These are phyloP conservation scores for Melaleuca quinquenervia DNA, from an alignment of 345 rosid genomes.

Conservation along the genomic window DNA sequence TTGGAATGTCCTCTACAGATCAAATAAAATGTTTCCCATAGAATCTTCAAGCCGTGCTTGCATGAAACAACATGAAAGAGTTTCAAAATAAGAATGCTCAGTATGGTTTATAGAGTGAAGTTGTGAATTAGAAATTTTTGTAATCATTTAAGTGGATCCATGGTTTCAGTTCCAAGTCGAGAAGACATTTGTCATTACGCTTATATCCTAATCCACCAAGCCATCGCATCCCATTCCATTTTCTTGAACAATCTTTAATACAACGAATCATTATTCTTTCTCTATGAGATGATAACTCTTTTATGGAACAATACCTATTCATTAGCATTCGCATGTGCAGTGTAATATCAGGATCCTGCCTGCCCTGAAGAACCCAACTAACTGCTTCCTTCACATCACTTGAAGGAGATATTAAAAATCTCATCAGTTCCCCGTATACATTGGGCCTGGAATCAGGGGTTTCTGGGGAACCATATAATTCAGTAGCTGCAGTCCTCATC, in stretches of 20 bases:
- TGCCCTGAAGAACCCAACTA: slow-evolving; percentile 52
- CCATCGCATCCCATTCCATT: neutral
- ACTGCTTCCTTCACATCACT: slow-evolving; percentile 70
- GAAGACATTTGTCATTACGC: neutral
- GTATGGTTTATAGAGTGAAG: neutral
- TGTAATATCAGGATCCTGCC: slow-evolving; percentile 71
- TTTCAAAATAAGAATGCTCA: neutral
- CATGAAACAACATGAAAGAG: neutral
- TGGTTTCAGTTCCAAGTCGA: neutral
- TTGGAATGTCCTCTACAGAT: neutral
- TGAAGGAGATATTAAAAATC: slow-evolving; percentile 68
- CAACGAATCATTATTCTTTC: neutral
- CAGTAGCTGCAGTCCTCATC: slow-evolving; percentile 67
- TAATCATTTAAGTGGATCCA: neutral
- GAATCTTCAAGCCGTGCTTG: neutral
- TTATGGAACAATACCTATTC: slow-evolving; percentile 42
- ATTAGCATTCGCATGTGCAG: slow-evolving; percentile 89
- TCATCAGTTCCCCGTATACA: slow-evolving; percentile 94
- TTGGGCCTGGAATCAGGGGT: slow-evolving; percentile 47
- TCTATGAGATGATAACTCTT: neutral
- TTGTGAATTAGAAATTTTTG: neutral
- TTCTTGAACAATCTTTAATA: neutral
- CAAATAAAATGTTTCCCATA: neutral
- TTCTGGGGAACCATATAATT: slow-evolving; percentile 63
- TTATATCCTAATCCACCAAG: neutral